These are phyloP conservation scores for Oryza meridionalis DNA, from an alignment of 176 grass and related monocot genomes.

Conservation along the genomic window DNA sequence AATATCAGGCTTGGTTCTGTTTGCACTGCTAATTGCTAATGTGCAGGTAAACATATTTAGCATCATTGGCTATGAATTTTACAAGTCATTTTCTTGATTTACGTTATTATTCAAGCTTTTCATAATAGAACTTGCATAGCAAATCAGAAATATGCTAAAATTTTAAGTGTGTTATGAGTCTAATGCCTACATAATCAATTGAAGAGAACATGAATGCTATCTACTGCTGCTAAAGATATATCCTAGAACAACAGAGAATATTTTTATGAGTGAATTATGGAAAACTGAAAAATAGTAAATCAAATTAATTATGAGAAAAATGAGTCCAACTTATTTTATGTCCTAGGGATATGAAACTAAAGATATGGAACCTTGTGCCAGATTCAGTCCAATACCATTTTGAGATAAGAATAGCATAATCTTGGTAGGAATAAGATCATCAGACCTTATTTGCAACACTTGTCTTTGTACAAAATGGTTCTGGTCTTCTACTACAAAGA, in stretches of 20 bases:
- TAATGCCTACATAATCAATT: background rate
- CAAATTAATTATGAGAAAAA: background rate
- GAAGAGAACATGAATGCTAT: background rate
- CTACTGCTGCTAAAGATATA: background rate
- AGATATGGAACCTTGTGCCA: background rate
- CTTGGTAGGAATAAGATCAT: background rate
- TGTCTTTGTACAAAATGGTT: background rate
- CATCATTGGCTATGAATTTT: background rate
- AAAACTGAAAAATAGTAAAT: background rate
- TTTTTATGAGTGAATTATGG: constrained; percentile 18
- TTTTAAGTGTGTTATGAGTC: background rate
- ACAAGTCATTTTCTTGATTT: constrained; percentile 13
- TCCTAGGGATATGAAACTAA: background rate
- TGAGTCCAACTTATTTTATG: background rate
- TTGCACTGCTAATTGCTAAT: constrained; percentile 92
- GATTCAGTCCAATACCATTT: background rate
- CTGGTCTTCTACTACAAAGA: background rate
- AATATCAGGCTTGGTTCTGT: constrained; percentile 82
- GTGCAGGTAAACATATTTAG: constrained; percentile 70
- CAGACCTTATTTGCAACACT: background rate
- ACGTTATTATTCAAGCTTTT: constrained; percentile 10
- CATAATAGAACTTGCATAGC: constrained; percentile 17
- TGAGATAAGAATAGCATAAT: constrained; percentile 6
- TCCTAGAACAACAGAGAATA: background rate
- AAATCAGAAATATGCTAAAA: constrained; percentile 11